phyloP scores from a whole-genome alignment of 169 alveolate species.

The Plasmodium sp. region DNA sequence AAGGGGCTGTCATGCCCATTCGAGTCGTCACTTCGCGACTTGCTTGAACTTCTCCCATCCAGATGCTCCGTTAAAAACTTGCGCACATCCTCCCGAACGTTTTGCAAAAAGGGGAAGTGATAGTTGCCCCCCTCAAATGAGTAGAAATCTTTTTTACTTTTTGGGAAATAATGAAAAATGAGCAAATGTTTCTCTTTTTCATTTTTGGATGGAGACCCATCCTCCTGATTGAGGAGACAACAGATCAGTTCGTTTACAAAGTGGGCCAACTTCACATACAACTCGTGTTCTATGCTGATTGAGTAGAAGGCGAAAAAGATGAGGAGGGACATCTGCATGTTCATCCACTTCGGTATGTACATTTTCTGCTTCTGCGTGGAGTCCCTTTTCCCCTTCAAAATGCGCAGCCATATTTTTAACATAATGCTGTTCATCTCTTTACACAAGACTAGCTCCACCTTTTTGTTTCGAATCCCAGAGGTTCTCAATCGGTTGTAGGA shows the following conservation, averaged over 20 bases:
- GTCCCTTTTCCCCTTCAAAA: slow-evolving; percentile 20
- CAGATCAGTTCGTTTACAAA: slow-evolving; percentile 19
- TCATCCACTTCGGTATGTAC: slow-evolving; percentile 12
- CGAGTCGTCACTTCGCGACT: background rate
- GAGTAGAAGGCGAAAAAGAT: slow-evolving; percentile 2
- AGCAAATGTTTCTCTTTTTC: slow-evolving; percentile 36
- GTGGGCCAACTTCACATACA: slow-evolving; percentile 8
- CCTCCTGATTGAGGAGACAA: slow-evolving; percentile 7
- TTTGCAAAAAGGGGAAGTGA: slow-evolving; percentile 25
- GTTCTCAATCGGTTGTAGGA: background rate
- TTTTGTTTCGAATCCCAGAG: background rate
- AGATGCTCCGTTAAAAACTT: slow-evolving; percentile 17
- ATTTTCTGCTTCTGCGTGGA: background rate
- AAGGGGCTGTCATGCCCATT: background rate
- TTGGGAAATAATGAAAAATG: slow-evolving; percentile 52
- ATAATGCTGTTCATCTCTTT: slow-evolving; percentile 1
- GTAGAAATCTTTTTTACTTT: slow-evolving; percentile 58
- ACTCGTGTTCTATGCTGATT: slow-evolving; percentile 56
- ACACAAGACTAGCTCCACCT: slow-evolving; percentile 3
- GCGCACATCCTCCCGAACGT: background rate
- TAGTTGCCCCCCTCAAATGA: slow-evolving; percentile 18
- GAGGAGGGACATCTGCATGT: slow-evolving; percentile 6
- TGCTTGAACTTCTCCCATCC: background rate
- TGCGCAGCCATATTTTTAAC: slow-evolving; percentile 23
- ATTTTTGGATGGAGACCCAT: slow-evolving; percentile 6